phyloP scores from a whole-genome alignment of 176 grass and related monocot genomes.

The Aegilops bicornis region DNA sequence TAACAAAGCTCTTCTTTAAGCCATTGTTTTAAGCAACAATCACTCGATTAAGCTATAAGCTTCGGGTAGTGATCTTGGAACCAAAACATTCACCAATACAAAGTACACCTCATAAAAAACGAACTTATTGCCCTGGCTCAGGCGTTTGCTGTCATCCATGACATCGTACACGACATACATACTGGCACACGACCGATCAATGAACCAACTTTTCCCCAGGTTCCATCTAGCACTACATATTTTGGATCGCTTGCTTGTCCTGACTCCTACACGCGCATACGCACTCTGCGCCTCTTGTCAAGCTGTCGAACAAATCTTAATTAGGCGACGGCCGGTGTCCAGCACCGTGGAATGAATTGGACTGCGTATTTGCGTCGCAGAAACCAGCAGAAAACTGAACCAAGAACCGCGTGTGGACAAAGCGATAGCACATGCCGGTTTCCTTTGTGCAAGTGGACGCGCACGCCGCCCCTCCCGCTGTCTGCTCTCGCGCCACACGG shows the following conservation, averaged over 20 bases:
- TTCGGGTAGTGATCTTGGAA: background rate
- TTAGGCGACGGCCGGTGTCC: constrained; percentile 20
- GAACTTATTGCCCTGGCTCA: background rate
- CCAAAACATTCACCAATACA: background rate
- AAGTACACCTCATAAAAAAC: background rate
- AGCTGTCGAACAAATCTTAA: constrained; percentile 33
- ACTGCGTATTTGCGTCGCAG: background rate
- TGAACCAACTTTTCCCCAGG: constrained; percentile 15
- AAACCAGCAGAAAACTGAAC: background rate
- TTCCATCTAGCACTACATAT: background rate
- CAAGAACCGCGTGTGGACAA: background rate
- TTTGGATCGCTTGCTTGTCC: background rate
- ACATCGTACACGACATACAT: background rate
- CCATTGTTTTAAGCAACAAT: too few species aligned
- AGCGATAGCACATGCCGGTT: constrained; percentile 27
- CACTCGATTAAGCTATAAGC: too few species aligned
- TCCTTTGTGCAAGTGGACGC: constrained; percentile 34
- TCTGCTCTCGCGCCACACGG: background rate
- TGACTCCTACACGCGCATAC: background rate
- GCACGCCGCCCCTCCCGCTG: background rate
- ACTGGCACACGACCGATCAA: constrained; percentile 1
- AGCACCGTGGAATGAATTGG: background rate
- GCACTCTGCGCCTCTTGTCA: constrained; percentile 4
- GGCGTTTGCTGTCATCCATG: background rate
- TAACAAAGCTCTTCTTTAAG: too few species aligned